These are phyloP conservation scores for Calendula officinalis DNA, from an alignment of 129 eudicot species.

Conservation along the genomic window DNA sequence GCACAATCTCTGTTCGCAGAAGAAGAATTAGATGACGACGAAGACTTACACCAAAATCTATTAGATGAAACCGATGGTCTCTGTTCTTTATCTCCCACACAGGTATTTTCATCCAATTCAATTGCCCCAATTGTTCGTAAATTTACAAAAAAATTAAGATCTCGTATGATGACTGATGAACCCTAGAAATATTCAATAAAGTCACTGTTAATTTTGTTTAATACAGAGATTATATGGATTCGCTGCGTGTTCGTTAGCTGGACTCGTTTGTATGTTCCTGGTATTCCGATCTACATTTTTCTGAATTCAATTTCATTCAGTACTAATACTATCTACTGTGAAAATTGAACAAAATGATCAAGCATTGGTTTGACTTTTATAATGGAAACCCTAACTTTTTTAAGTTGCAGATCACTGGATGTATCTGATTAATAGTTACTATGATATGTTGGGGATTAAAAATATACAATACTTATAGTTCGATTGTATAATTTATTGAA, in stretches of 20 bases:
- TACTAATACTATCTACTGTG: background rate
- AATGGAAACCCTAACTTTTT: background rate
- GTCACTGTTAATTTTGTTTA: background rate
- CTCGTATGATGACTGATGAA: slow-evolving; percentile 7
- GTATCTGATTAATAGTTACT: background rate
- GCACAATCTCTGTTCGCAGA: slow-evolving; percentile 39
- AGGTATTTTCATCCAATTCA: slow-evolving; percentile 37
- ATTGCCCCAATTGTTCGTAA: background rate
- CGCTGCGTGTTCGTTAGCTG: slow-evolving; percentile 73
- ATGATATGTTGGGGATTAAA: background rate
- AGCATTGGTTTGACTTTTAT: background rate
- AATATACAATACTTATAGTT: too few species aligned
- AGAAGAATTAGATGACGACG: slow-evolving; percentile 35
- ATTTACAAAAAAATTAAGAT: background rate
- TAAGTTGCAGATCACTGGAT: background rate
- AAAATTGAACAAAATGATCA: slow-evolving; percentile 5
- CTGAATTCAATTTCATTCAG: background rate
- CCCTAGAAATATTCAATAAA: slow-evolving; percentile 3
- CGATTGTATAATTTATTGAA: too few species aligned
- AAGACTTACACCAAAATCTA: slow-evolving; percentile 40
- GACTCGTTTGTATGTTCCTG: slow-evolving; percentile 64
- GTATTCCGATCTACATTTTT: slow-evolving; percentile 37
- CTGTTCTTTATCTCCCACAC: slow-evolving; percentile 65
- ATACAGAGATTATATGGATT: slow-evolving; percentile 83
- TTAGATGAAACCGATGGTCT: slow-evolving; percentile 53